phyloP scores from a whole-genome alignment of 352 stramenopile genomes.

The Phytophthora cryptogea region DNA sequence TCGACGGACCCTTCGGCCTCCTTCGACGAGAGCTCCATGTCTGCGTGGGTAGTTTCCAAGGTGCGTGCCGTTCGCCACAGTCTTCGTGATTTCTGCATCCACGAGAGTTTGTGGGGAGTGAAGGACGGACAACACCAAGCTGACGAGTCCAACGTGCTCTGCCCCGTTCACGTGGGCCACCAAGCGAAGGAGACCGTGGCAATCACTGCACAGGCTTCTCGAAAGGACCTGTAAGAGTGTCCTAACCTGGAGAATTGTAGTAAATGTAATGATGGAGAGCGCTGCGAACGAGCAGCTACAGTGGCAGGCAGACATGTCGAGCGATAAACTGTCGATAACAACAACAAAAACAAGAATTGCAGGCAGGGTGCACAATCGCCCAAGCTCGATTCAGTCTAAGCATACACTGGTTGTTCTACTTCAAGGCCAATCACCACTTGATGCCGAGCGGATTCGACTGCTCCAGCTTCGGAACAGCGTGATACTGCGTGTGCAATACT shows the following conservation, averaged over 20 bases:
- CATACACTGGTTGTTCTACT: conserved; percentile 19
- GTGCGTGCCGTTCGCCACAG: conserved; percentile 68
- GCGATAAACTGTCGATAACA: conserved; percentile 16
- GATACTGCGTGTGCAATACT: conserved; percentile 81
- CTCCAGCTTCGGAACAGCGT: conserved; percentile 87
- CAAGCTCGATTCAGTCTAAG: conserved; percentile 19
- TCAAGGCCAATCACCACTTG: conserved; percentile 69
- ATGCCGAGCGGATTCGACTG: conserved; percentile 85
- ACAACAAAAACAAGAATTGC: conserved; percentile 19
- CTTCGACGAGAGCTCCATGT: conserved; percentile 58
- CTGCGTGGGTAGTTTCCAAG: conserved; percentile 61
- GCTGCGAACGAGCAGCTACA: conserved; percentile 6
- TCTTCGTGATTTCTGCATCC: conserved; percentile 82
- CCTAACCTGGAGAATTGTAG: conserved; percentile 20
- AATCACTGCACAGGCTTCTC: conserved; percentile 57
- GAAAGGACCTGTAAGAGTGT: conserved; percentile 38
- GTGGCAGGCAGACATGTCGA: conserved; percentile 9
- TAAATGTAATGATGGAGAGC: conserved; percentile 30
- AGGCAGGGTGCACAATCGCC: conserved; percentile 12
- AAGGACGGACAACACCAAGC: conserved; percentile 75
- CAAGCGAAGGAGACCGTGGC: conserved; percentile 70
- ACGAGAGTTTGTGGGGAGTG: conserved; percentile 84
- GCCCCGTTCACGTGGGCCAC: conserved; percentile 74
- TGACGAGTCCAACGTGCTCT: conserved; percentile 78
- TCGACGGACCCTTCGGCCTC: conserved; percentile 37